phyloP scores from a whole-genome alignment of 1,139 yeast species.

The Taiozyma onychis region DNA sequence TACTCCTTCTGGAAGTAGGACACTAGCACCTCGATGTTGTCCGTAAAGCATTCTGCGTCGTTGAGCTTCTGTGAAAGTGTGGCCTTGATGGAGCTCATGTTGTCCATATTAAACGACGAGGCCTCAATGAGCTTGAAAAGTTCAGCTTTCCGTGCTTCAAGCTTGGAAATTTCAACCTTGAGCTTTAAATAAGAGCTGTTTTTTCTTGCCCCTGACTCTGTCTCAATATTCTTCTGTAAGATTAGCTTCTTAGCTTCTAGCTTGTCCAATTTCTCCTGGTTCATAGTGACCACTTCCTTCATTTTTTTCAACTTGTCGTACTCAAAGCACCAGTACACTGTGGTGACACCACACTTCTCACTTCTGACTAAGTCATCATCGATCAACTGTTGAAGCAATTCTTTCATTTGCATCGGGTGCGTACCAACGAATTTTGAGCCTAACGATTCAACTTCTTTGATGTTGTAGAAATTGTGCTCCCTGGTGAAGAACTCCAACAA shows the following conservation, averaged over 20 bases:
- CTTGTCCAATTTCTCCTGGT: slow-evolving; percentile 10
- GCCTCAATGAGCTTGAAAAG: slow-evolving; percentile 4
- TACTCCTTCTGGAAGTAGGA: slow-evolving; percentile 18
- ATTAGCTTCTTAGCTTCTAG: slow-evolving; percentile 7
- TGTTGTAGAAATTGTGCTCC: slow-evolving; percentile 37
- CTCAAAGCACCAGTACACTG: slow-evolving; percentile 49
- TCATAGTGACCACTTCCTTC: slow-evolving; percentile 9
- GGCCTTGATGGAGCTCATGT: slow-evolving; percentile 7
- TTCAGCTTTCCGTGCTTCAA: slow-evolving; percentile 3
- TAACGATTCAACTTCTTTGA: slow-evolving; percentile 45
- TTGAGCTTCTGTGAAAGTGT: slow-evolving; percentile 3
- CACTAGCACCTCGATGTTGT: slow-evolving; percentile 26
- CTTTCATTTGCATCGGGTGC: slow-evolving; percentile 46
- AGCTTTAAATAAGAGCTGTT: slow-evolving; percentile 2
- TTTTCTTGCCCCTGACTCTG: slow-evolving; percentile 3
- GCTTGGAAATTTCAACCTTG: not conserved
- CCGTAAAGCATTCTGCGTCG: slow-evolving; percentile 20
- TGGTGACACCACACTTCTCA: slow-evolving; percentile 50
- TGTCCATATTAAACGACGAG: slow-evolving; percentile 9
- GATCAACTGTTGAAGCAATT: slow-evolving; percentile 37
- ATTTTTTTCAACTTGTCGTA: slow-evolving; percentile 31
- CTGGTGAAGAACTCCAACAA: slow-evolving; percentile 38
- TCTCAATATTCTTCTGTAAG: slow-evolving; percentile 12
- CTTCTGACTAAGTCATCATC: slow-evolving; percentile 42
- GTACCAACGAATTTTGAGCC: slow-evolving; percentile 42